phyloP scores from a whole-genome alignment of 192 early-diverging fungal species.

The Coemansia sp. region DNA sequence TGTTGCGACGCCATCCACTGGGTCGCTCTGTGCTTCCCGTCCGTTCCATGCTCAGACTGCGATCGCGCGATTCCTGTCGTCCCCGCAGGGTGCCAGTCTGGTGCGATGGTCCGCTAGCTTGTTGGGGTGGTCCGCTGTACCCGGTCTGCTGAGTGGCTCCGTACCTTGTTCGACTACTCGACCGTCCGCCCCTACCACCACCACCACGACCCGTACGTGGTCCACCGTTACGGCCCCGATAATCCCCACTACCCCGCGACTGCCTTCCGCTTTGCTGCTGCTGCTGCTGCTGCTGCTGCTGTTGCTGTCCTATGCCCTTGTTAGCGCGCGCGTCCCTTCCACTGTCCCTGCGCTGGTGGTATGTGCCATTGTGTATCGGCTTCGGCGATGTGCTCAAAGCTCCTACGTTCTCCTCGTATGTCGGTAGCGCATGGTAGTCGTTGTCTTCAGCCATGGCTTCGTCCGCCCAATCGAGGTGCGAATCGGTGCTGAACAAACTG shows the following conservation, averaged over 20 bases:
- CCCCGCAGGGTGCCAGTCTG: constrained; percentile 2
- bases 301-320: not conserved
- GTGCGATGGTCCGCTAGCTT: constrained; percentile 2
- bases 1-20: constrained; percentile 27
- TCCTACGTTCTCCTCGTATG: constrained; percentile 17
- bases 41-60: constrained; percentile 47
- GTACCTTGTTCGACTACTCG: constrained; percentile 29
- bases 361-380: not conserved
- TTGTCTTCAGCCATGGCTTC: constrained; percentile 34
- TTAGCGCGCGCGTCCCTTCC: constrained; percentile 10
- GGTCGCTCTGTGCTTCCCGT: constrained; percentile 30
- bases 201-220: constrained; percentile 9
- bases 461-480: constrained; percentile 53
- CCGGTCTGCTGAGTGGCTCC: constrained; percentile 8
- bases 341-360: constrained; percentile 9
- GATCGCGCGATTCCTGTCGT: constrained; percentile 27
- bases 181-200: constrained; percentile 31
- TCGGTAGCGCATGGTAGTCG: constrained; percentile 14
- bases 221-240: constrained; percentile 2
- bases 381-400: constrained; percentile 19
- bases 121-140: no score
- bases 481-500: constrained; percentile 50
- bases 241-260: constrained; percentile 8
- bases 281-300: constrained; percentile 14
- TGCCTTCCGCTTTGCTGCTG: constrained; percentile 9